Evolutionary conservation across 2,329 filamentous ascomycete genomes (phyloP).

Genomic region (Penicillium freii): DNA sequence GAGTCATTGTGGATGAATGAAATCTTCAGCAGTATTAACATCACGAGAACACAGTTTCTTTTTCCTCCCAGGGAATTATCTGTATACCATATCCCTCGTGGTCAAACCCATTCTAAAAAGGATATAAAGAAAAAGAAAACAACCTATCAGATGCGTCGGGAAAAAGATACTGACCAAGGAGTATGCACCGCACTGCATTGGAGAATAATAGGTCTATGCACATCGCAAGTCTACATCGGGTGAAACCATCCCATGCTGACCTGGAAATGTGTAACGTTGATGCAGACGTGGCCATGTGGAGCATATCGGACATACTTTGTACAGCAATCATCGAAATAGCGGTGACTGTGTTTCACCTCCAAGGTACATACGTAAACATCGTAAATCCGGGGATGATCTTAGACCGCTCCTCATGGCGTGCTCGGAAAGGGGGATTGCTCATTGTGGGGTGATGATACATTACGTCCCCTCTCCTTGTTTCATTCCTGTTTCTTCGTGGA

Average conservation of each 20-base stretch:
- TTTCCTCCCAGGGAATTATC: no score
- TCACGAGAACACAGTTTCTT: no score
- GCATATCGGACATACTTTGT: neutral
- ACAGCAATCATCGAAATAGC: slow-evolving; percentile 14
- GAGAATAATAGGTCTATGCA: neutral
- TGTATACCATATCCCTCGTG: neutral
- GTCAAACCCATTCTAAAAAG: neutral
- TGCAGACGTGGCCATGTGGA: slow-evolving; percentile 13
- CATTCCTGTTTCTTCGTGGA: neutral
- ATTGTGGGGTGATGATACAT: slow-evolving; percentile 9
- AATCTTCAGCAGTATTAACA: no score
- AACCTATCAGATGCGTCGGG: neutral
- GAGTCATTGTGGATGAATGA: no score
- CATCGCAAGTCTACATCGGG: slow-evolving; percentile 14
- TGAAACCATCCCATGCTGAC: slow-evolving; percentile 17
- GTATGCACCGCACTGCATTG: neutral
- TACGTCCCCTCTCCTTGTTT: neutral
- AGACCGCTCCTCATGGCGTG: slow-evolving; percentile 21
- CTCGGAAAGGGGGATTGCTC: slow-evolving; percentile 25
- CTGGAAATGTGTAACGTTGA: neutral
- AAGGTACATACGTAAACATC: neutral
- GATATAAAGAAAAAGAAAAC: neutral
- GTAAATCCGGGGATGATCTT: slow-evolving; percentile 18
- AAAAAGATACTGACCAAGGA: slow-evolving; percentile 5
- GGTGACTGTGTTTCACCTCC: slow-evolving; percentile 17